These are phyloP conservation scores for Pseudonectria buxi DNA, from an alignment of 2,329 filamentous ascomycete genomes.

Conservation along the genomic window DNA sequence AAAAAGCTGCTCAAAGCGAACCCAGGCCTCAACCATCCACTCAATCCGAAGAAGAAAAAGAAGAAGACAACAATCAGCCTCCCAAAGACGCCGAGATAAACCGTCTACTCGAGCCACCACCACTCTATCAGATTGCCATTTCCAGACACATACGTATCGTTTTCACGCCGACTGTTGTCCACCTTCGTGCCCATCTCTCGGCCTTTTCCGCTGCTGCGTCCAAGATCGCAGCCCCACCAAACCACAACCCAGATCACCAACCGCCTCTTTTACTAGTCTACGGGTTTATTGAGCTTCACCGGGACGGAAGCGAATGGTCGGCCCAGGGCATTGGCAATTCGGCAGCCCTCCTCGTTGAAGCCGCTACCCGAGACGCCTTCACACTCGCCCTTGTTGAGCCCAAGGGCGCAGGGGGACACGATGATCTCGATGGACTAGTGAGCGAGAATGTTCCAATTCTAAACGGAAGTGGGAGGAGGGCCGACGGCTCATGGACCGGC, in stretches of 20 bases:
- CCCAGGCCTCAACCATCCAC: conserved; percentile 22
- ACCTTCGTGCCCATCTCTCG: conserved; percentile 69
- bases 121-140: conserved; percentile 61
- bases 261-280: conserved; percentile 53
- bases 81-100: conserved; percentile 1
- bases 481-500: conserved; percentile 50
- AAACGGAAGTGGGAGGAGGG: conserved; percentile 46
- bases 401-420: conserved; percentile 19
- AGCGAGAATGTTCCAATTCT: conserved; percentile 54
- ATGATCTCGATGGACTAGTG: conserved; percentile 33
- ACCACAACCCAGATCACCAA: conserved; percentile 5
- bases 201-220: conserved; percentile 39
- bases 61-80: neutral
- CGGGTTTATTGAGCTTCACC: conserved; percentile 59
- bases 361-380: conserved; percentile 41
- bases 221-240: conserved; percentile 31
- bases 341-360: conserved; percentile 56
- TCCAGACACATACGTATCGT: conserved; percentile 62
- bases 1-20: conserved; percentile 26
- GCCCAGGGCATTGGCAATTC: conserved; percentile 63
- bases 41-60: conserved; percentile 3
- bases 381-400: conserved; percentile 44
- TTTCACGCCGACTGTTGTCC: conserved; percentile 69
- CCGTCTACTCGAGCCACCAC: conserved; percentile 46
- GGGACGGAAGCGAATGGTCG: conserved; percentile 65